A percentile compares a stretch with the other conserved stretches of the same genome.
These are phyloP conservation scores for Hyparrhenia diplandra DNA, from an alignment of 176 grass and related monocot species.

Conservation along the genomic window DNA sequence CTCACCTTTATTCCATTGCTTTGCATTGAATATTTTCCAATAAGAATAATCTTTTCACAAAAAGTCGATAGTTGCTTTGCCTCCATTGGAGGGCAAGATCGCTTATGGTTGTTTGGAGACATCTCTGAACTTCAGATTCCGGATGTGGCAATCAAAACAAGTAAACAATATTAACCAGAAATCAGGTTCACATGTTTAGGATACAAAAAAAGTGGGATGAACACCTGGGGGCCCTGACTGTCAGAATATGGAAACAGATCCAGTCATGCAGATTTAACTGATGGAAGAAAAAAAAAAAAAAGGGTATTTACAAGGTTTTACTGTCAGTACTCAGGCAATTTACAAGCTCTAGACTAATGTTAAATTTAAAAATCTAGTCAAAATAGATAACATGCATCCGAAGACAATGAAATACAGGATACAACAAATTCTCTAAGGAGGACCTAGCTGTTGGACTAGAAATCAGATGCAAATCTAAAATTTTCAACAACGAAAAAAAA, in stretches of 20 bases:
- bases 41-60: background rate
- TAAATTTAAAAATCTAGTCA: background rate
- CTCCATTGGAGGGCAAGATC: constrained; percentile 15
- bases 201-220: constrained; percentile 12
- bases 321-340: no score
- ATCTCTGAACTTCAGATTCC: constrained; percentile 10
- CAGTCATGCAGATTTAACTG: background rate
- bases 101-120: constrained; percentile 8
- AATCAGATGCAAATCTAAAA: background rate
- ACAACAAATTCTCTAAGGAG: background rate
- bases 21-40: background rate
- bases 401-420: constrained; percentile 19
- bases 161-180: background rate
- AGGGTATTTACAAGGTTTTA: background rate
- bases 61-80: background rate
- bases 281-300: no score
- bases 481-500: constrained; percentile 10
- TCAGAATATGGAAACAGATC: background rate
- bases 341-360: background rate
- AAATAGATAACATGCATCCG: background rate
- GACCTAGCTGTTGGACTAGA: background rate
- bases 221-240: constrained; percentile 4
- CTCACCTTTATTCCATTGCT: background rate
- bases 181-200: background rate
- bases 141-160: constrained; percentile 29